Base-by-base conservation (phyloP, 2,329 filamentous ascomycete genomes). In the Penicillium sp. region DNA sequence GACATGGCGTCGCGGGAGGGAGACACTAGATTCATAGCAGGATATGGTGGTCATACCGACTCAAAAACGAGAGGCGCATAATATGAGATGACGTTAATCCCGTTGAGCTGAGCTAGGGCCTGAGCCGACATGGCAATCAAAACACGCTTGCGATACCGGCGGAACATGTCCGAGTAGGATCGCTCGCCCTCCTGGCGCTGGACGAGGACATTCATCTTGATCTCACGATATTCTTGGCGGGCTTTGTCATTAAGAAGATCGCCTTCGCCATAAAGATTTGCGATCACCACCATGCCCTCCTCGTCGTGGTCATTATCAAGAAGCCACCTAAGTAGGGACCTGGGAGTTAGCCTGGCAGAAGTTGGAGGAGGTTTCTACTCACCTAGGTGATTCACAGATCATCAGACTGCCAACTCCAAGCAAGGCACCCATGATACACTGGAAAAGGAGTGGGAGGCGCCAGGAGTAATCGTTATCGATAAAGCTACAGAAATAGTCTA, bases 41-140 rank as follows among this genome's bases (percentile, higher is more conserved):
- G n/a, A 8, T 50, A 15, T 38, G 38, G n/a, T 11, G 44, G 19
- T 38, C 55, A 27, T 54, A 54, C 51, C 58, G 92, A 92, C 76
- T 97, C 92, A 69, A 99, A 97, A 16, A 97, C 93, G 55, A 95
- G 86, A 0, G 94, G 94, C 1, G 94, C 94, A 72, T 99, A 99
- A 81, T 97, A 99, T 1, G 93, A 97, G 62, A 99, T 99, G 72
- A 99, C 94, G 76, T 99, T 99, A 79, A 99, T 99, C 64, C 94
- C 94, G 78, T 97, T 97, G 53, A 99, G 85, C 76, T 99, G 94
- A 29, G 94, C 94, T 63, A 99, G 85, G 6, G 88, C 92, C 76
- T 97, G 94, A 4, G 94, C 94, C 34, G 93, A 97, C 94, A 97
- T 97, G 76, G 94, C 94, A 72, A 97, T 97, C 70, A 97, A 91